Base-by-base conservation (phyloP, 1,139 yeast species). In the Saccharomycopsis hybrid region DNA sequence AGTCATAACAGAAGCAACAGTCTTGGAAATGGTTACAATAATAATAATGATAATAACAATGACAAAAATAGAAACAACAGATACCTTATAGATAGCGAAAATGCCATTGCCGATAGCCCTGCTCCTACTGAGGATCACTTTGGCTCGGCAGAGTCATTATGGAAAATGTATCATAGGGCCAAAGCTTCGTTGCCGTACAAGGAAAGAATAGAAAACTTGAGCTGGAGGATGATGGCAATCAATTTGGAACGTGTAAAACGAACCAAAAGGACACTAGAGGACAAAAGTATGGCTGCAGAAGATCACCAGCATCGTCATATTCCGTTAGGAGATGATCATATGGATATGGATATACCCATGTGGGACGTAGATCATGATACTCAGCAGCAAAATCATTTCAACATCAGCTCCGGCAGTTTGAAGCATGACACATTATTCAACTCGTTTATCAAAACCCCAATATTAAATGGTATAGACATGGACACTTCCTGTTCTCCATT, bases 181-280 rank as follows among this genome's bases (percentile, higher is more conserved):
- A 79, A 77, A 57, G 80, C 85, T n/a, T 75, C 83, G n/a, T 68
- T 87, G 46, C 95, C 95, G 1, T 81, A 84, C 63, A 76, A 78
- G 53, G 74, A 78, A 41, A 70, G 96, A 45, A 82, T 87, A 81
- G 88, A 85, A 62, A 87, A 87, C 62, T 67, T 87, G 48, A 82
- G 94, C 9, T 87, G 96, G 96, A 67, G 96, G 55, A 76, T 88
- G 79, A 83, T 87, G 89, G 77, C 74, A 48, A 69, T 84, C 60
- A 76, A 77, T 55, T 63, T 71, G 50, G 64, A 67, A 51, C 65
- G 60, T 39, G 30, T 24, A 13, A 46, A 41, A 27, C 33, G 46
- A n/a, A 35, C 31, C 13, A 38, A 41, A 25, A n/a, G n/a, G n/a
- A n/a, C n/a, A n/a, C n/a, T n/a, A n/a, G n/a, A n/a, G n/a, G n/a